Conservation (phyloP, 129 eudicot species). For the Artemisia annua region DNA sequence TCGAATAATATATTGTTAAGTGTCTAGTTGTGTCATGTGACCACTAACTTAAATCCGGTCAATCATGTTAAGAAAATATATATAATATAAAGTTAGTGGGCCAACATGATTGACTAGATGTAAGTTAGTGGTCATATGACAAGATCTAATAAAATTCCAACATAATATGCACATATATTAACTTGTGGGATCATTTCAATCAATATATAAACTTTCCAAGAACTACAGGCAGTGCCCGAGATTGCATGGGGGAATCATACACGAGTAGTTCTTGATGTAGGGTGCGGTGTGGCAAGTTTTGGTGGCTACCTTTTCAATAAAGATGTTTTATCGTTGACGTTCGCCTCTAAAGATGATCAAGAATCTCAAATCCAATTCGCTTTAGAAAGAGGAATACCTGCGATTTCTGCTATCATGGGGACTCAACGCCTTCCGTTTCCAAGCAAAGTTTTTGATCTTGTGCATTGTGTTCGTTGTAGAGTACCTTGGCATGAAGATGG, state of each 20-base stretch:
- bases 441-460: slow-evolving; percentile 62
- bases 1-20: too few relatives aligned
- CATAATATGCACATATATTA: too few relatives aligned
- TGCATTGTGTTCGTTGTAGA: slow-evolving; percentile 81
- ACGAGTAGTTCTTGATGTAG: slow-evolving; percentile 64
- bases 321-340: slow-evolving; percentile 71
- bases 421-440: slow-evolving; percentile 73
- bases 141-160: too few relatives aligned
- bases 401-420: slow-evolving; percentile 74
- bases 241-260: slow-evolving; percentile 86
- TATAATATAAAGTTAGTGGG: too few relatives aligned
- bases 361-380: slow-evolving; percentile 74
- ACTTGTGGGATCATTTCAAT: not conserved
- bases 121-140: too few relatives aligned
- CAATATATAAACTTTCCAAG: slow-evolving; percentile 9
- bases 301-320: slow-evolving; percentile 80
- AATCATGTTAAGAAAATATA: too few relatives aligned
- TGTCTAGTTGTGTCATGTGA: too few relatives aligned
- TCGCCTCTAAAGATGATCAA: slow-evolving; percentile 75
- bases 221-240: slow-evolving; percentile 54
- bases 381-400: slow-evolving; percentile 85
- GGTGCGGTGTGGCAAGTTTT: slow-evolving; percentile 78
- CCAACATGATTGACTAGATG: too few relatives aligned
- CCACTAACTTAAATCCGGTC: too few relatives aligned
- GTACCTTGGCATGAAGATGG: slow-evolving; percentile 91